These are phyloP conservation scores for Colletotrichum musae DNA, from an alignment of 2,329 filamentous ascomycete species.

Conservation along the genomic window DNA sequence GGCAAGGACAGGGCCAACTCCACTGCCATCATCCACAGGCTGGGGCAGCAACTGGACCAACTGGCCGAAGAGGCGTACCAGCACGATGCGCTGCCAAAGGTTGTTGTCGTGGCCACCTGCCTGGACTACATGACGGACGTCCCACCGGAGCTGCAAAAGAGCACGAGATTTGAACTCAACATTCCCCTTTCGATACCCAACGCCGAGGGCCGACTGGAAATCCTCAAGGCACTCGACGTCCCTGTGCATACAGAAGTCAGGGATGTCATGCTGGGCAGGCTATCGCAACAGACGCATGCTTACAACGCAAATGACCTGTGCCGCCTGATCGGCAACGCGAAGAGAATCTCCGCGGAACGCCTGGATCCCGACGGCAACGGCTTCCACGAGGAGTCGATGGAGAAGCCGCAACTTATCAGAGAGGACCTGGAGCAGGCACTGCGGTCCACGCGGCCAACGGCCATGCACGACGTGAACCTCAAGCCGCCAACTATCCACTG, in stretches of 20 bases:
- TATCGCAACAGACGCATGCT: constrained; percentile 86
- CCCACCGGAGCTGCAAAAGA: constrained; percentile 76
- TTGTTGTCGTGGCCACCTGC: constrained; percentile 83
- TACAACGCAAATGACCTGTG: constrained; percentile 85
- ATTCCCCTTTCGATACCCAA: constrained; percentile 86
- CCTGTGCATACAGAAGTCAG: constrained; percentile 62
- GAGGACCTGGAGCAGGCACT: constrained; percentile 77
- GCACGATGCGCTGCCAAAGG: constrained; percentile 61
- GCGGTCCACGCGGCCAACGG: constrained; percentile 80
- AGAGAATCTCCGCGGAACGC: constrained; percentile 51
- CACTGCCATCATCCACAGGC: constrained; percentile 63
- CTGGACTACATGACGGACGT: constrained; percentile 80
- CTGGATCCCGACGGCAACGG: constrained; percentile 46
- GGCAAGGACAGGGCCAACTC: constrained; percentile 70
- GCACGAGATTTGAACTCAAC: constrained; percentile 75
- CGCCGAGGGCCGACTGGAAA: constrained; percentile 77
- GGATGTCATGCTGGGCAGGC: constrained; percentile 67
- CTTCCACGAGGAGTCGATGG: constrained; percentile 35
- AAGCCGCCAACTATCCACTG: constrained; percentile 89
- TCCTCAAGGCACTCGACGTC: constrained; percentile 74
- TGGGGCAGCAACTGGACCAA: constrained; percentile 70
- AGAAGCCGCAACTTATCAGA: constrained; percentile 48
- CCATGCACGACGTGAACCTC: constrained; percentile 90
- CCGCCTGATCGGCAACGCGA: constrained; percentile 66
- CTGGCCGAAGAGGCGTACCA: constrained; percentile 59